Percentiles rank a stretch among this genome's conserved stretches.
These are phyloP conservation scores for Letharia columbiana DNA, from an alignment of 495 filamentous ascomycete species.

Conservation along the genomic window DNA sequence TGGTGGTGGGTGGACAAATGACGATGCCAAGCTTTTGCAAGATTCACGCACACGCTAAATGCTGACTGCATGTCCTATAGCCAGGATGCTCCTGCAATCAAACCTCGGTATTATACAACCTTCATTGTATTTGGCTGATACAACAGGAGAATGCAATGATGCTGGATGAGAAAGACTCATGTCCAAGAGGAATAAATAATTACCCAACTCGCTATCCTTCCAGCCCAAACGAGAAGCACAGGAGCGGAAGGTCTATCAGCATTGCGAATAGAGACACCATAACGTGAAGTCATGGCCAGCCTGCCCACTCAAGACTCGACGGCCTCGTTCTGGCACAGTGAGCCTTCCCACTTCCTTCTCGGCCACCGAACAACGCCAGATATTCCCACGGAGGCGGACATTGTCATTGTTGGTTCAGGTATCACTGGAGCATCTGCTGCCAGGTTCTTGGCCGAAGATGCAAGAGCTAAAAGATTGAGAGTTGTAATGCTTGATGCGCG, in stretches of 20 bases:
- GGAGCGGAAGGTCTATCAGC: background rate
- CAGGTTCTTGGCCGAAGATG: conserved; percentile 46
- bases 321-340: conserved; percentile 64
- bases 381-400: conserved; percentile 50
- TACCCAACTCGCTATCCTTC: too few species aligned
- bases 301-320: conserved; percentile 43
- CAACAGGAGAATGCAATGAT: too few species aligned
- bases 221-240: too few species aligned
- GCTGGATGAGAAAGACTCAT: too few species aligned
- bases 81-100: too few species aligned
- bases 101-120: too few species aligned
- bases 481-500: conserved; percentile 73
- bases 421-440: conserved; percentile 64
- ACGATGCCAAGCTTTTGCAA: too few species aligned
- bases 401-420: conserved; percentile 65
- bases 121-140: too few species aligned
- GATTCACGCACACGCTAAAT: too few species aligned
- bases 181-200: too few species aligned
- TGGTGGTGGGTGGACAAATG: too few species aligned
- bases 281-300: conserved; percentile 21
- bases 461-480: conserved; percentile 30
- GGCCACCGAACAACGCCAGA: conserved; percentile 51
- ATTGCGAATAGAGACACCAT: background rate
- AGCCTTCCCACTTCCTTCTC: conserved; percentile 44
- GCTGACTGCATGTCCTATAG: too few species aligned